Conservation (phyloP, 2,329 filamentous ascomycete genomes). For the Ascochyta fabae region DNA sequence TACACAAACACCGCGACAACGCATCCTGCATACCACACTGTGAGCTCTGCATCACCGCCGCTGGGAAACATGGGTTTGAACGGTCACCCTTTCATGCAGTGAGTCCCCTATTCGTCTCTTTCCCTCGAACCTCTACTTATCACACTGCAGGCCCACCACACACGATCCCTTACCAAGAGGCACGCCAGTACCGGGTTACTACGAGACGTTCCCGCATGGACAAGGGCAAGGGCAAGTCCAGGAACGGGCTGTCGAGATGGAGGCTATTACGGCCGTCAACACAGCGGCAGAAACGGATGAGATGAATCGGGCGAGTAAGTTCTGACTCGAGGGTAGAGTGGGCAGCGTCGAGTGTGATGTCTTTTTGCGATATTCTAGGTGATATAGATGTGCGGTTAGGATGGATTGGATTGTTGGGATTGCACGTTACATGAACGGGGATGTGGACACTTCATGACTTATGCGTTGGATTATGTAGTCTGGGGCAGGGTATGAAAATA, state of each 20-base stretch:
- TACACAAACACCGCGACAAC: background rate
- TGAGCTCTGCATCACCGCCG: background rate
- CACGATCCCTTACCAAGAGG: background rate
- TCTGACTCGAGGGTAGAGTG: background rate
- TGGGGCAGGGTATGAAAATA: too few species aligned
- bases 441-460: too few species aligned
- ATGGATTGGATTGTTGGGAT: background rate
- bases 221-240: background rate
- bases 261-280: background rate
- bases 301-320: background rate
- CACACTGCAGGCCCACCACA: background rate
- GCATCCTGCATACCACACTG: background rate
- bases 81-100: conserved; percentile 2
- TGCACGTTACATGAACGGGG: too few species aligned
- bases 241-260: conserved; percentile 11
- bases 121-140: background rate
- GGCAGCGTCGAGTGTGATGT: background rate
- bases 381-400: background rate
- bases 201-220: background rate
- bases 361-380: background rate
- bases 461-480: too few species aligned
- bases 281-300: background rate
- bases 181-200: conserved; percentile 3
- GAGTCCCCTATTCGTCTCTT: background rate
- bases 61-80: background rate